Evolutionary conservation across 169 alveolate species (phyloP).

Genomic region (Plasmodium chabaudi): DNA sequence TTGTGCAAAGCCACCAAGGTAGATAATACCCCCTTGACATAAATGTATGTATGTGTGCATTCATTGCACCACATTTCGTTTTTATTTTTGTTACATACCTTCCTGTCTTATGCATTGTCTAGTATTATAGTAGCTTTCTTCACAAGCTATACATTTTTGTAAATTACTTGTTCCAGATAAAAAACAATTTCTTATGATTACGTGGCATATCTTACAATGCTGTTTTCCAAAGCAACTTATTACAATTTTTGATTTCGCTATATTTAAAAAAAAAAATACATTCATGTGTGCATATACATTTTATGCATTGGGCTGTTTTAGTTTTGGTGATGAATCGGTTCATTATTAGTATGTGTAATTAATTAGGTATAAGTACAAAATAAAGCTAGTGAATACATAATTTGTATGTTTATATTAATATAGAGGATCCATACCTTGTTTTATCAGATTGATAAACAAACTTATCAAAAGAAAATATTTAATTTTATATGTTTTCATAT

Average conservation of each 20-base stretch:
- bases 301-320: too few relatives aligned
- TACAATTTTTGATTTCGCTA: constrained; percentile 27
- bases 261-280: not conserved
- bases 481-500: constrained; percentile 4
- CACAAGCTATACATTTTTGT: constrained; percentile 43
- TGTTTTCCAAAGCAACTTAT: constrained; percentile 37
- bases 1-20: not conserved
- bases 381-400: too few relatives aligned
- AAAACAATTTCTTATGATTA: constrained; percentile 52
- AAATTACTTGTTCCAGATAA: constrained; percentile 48
- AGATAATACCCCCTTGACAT: not conserved
- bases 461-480: constrained; percentile 3
- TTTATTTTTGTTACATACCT: not conserved
- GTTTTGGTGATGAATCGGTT: too few relatives aligned
- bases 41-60: too few relatives aligned
- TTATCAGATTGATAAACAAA: constrained; percentile 9
- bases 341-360: too few relatives aligned
- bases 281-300: not conserved
- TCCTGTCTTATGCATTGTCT: constrained; percentile 9
- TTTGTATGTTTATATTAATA: too few relatives aligned
- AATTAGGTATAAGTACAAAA: too few relatives aligned
- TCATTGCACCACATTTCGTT: not conserved
- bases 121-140: constrained; percentile 22
- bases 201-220: constrained; percentile 51
- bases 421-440: constrained; percentile 4